phyloP scores from a whole-genome alignment of 805 yeast genomes.

The Wickerhamomyces canadensis region DNA sequence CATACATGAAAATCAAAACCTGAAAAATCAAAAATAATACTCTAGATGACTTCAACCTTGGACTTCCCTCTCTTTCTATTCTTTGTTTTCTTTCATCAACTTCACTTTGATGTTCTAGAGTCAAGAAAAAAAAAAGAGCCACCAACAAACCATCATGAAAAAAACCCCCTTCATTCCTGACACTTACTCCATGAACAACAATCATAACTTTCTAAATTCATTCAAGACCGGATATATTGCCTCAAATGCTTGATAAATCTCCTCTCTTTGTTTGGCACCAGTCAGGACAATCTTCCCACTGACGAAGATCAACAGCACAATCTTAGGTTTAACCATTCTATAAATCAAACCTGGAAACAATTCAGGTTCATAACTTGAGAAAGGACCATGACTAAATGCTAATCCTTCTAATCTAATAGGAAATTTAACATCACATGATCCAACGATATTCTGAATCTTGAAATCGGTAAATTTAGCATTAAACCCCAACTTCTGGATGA shows the following conservation, averaged over 20 bases:
- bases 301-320: constrained; percentile 90
- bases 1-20: too few relatives aligned
- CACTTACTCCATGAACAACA: neutral
- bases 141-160: too few relatives aligned
- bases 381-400: constrained; percentile 97
- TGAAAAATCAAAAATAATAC: too few relatives aligned
- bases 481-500: constrained; percentile 95
- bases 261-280: constrained; percentile 98
- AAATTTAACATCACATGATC: constrained; percentile 97
- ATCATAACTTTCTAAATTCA: constrained; percentile 78
- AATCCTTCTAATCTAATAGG: constrained; percentile 96
- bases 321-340: constrained; percentile 99
- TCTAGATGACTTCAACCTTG: too few relatives aligned
- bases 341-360: constrained; percentile 96
- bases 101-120: too few relatives aligned
- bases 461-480: constrained; percentile 97
- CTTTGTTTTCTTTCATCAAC: too few relatives aligned
- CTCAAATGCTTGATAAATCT: constrained; percentile 96
- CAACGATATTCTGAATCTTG: constrained; percentile 96
- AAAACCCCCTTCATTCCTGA: too few relatives aligned
- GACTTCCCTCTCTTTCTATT: too few relatives aligned
- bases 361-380: constrained; percentile 98
- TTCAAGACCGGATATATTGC: constrained; percentile 97
- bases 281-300: constrained; percentile 96
- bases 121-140: too few relatives aligned